Evolutionary conservation across 2,329 filamentous ascomycete genomes (phyloP).

Genomic region (Trichoderma brevicompactum): DNA sequence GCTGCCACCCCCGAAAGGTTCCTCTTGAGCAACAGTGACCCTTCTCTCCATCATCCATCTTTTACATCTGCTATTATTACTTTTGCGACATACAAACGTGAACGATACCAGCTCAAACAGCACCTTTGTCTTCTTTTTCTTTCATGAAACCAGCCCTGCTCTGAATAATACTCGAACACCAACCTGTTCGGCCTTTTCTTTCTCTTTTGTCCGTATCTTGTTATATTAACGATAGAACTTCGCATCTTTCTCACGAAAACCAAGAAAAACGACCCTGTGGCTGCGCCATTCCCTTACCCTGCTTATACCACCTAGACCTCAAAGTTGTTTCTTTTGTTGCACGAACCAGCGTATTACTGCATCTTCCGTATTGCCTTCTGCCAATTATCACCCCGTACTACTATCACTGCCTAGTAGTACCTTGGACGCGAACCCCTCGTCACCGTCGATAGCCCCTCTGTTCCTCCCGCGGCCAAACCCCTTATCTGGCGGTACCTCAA

Average conservation of each 20-base stretch:
- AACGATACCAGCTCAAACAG: slow-evolving; percentile 26
- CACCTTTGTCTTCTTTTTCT: slow-evolving; percentile 19
- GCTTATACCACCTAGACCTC: slow-evolving; percentile 21
- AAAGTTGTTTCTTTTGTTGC: slow-evolving; percentile 15
- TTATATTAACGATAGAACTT: slow-evolving; percentile 27
- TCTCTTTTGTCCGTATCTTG: slow-evolving; percentile 18
- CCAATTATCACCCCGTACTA: slow-evolving; percentile 15
- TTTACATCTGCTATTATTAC: slow-evolving; percentile 18
- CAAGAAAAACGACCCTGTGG: slow-evolving; percentile 18
- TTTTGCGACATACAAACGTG: slow-evolving; percentile 13
- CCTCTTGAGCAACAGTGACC: slow-evolving; percentile 12
- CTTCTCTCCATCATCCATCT: slow-evolving; percentile 26
- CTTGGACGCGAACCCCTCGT: slow-evolving; percentile 28
- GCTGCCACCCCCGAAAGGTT: slow-evolving; percentile 19
- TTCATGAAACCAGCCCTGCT: slow-evolving; percentile 21
- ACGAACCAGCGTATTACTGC: slow-evolving; percentile 26
- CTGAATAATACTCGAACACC: slow-evolving; percentile 20
- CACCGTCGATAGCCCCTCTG: slow-evolving; percentile 28
- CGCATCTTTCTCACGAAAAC: slow-evolving; percentile 24
- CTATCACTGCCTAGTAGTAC: slow-evolving; percentile 8
- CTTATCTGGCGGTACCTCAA: slow-evolving; percentile 29
- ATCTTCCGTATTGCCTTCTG: slow-evolving; percentile 7
- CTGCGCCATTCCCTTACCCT: slow-evolving; percentile 17
- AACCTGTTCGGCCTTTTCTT: slow-evolving; percentile 3
- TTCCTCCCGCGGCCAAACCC: slow-evolving; percentile 25